These are phyloP conservation scores for Amanita exitialis DNA, from an alignment of 768 basidiomycete species.

Conservation along the genomic window DNA sequence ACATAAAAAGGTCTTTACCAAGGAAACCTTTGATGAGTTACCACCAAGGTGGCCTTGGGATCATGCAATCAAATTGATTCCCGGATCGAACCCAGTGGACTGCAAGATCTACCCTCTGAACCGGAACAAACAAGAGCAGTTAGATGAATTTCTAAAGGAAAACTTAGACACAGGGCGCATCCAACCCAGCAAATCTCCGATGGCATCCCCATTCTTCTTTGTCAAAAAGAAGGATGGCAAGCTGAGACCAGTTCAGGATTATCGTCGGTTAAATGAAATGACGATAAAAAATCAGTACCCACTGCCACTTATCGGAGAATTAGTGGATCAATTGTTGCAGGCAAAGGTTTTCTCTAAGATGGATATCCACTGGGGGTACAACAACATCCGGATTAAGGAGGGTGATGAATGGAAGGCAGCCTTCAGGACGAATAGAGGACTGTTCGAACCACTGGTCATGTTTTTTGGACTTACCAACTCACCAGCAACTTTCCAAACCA, in stretches of 20 bases:
- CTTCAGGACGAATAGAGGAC: too few species aligned
- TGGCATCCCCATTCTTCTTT: constrained; percentile 17
- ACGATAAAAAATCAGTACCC: constrained; percentile 26
- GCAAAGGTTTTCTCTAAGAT: constrained; percentile 23
- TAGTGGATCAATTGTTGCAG: constrained; percentile 17
- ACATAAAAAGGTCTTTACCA: too few species aligned
- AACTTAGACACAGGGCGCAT: constrained; percentile 16
- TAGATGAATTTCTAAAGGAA: constrained; percentile 18
- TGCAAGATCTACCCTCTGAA: background rate
- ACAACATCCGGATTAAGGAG: constrained; percentile 30
- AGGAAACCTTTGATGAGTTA: too few species aligned
- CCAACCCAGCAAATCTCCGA: constrained; percentile 10
- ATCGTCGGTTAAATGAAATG: constrained; percentile 21
- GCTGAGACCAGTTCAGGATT: constrained; percentile 21
- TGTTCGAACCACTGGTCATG: too few species aligned
- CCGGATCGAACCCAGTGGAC: background rate
- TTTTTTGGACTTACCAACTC: too few species aligned
- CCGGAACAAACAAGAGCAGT: background rate
- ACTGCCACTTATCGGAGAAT: constrained; percentile 23
- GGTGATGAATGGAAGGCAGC: constrained; percentile 36
- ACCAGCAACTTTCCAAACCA: too few species aligned
- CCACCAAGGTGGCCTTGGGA: too few species aligned
- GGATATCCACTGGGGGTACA: constrained; percentile 29
- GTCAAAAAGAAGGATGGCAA: constrained; percentile 14
- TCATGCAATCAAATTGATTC: too few species aligned